Base-by-base conservation (phyloP, 352 stramenopile species). In the Phytophthora rubi region DNA sequence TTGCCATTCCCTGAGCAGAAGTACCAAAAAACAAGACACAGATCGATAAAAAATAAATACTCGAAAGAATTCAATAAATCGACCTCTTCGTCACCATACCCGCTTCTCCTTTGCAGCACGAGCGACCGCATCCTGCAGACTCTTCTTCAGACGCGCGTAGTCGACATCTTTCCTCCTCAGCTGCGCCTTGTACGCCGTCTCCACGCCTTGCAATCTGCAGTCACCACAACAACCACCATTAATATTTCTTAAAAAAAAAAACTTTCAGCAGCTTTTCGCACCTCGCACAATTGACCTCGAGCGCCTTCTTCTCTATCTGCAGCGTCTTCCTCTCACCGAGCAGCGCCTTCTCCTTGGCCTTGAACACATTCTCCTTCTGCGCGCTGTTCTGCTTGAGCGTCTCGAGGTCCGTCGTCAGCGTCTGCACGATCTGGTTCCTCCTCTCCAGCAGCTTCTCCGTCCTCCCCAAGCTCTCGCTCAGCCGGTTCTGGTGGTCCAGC, bases 141-240 rank as follows among this genome's bases (percentile, higher is more conserved):
- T 89, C 70, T 93, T 93, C 45, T 81, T 78, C 12, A 95, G 64
- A 5, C 88, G 78, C 57, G 90, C 82, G 69, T 94, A 93, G 37
- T 92, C 82, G 35, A 86, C 75, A 65, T 95, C 88, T 59, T 92
- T 93, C 39, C 79, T 80, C 23, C 86, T 78, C 58, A 95, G 33
- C 52, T 95, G 85, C 4, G 88, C 81, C 52, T 92, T 93, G 61
- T 81, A 93, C 7, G 81, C 82, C 30, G 85, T 91, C 65, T 93
- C 85, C 6, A 92, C 79, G 7, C 87, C 86, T 69, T 93, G 85
- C 56, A 95, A 59, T 35, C 81, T 88, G 52, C 47, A 57, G 18
- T 6, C 44, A 6, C 44, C 44, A n/a, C 26, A 37, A 49, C 39
- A 68, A 30, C 62, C 16, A 23, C 57, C 52, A 59, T 30, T 3